A percentile compares a stretch with the other conserved stretches of the same genome.
Conservation (phyloP, 345 rosid species). For the Eucalyptus regnans region DNA sequence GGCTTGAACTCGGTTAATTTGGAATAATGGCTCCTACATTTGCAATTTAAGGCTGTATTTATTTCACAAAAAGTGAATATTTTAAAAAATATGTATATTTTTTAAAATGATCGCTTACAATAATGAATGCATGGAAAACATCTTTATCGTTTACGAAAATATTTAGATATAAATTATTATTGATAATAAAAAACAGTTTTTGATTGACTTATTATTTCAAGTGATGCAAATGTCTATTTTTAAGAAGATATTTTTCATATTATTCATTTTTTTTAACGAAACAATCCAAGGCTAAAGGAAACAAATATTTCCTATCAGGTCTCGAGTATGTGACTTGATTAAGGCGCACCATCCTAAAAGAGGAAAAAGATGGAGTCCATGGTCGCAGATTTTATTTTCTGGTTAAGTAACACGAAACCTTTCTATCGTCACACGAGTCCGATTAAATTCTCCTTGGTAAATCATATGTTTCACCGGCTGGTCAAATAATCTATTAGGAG, state of each 20-base stretch:
- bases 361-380: not conserved
- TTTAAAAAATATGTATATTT: not conserved
- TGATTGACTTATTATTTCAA: not conserved
- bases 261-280: not conserved
- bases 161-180: not conserved
- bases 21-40: not conserved
- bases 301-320: not conserved
- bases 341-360: not conserved
- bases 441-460: not conserved
- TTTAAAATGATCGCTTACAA: not conserved
- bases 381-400: not conserved
- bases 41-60: not conserved
- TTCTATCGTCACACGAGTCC: not conserved
- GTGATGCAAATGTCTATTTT: fast-evolving
- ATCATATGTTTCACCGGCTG: not conserved
- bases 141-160: not conserved
- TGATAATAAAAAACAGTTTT: not conserved
- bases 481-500: not conserved
- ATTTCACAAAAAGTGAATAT: not conserved
- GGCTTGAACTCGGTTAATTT: not conserved
- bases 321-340: not conserved
- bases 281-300: not conserved
- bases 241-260: not conserved
- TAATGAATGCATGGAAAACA: not conserved
- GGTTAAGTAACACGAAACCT: not conserved